phyloP scores from a whole-genome alignment of 768 basidiomycete species.

The Termitomyces sp. region DNA sequence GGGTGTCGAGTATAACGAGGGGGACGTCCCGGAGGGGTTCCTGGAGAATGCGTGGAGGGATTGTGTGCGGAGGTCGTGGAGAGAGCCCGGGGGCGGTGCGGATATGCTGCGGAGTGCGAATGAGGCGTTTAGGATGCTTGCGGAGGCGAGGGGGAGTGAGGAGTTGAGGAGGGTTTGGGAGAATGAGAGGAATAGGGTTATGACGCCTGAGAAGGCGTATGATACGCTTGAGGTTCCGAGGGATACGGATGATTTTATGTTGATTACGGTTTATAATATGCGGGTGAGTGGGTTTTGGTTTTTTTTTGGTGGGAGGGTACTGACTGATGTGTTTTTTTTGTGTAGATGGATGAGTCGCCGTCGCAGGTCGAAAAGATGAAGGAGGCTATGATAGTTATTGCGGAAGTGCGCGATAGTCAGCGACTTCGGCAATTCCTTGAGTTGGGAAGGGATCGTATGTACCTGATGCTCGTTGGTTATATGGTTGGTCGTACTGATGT shows the following conservation, averaged over 20 bases:
- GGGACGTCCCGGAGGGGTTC: constrained; percentile 65
- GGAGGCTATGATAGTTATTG: constrained; percentile 71
- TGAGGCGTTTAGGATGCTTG: constrained; percentile 67
- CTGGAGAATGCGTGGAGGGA: constrained; percentile 69
- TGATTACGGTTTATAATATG: constrained; percentile 69
- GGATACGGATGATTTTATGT: constrained; percentile 71
- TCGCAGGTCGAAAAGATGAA: constrained; percentile 65
- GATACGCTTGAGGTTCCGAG: constrained; percentile 63
- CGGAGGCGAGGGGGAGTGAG: constrained; percentile 56
- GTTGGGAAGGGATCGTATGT: constrained; percentile 75
- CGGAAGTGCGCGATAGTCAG: constrained; percentile 70
- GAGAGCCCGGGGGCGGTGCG: constrained; percentile 46
- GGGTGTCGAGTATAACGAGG: constrained; percentile 62
- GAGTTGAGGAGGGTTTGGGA: constrained; percentile 50
- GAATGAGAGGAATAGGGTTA: constrained; percentile 46
- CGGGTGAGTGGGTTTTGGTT: constrained; percentile 45
- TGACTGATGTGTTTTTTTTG: constrained; percentile 6
- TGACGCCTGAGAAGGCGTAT: constrained; percentile 74
- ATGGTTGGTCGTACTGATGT: neutral
- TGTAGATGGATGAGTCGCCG: constrained; percentile 70
- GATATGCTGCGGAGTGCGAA: constrained; percentile 52
- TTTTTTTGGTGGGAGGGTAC: neutral
- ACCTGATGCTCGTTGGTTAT: neutral
- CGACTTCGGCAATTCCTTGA: constrained; percentile 62
- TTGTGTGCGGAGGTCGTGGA: constrained; percentile 51